A percentile compares a stretch with the other conserved stretches of the same genome.
Conservation (phyloP, 1,284 basidiomycete species). For the Inonotus obliquus region DNA sequence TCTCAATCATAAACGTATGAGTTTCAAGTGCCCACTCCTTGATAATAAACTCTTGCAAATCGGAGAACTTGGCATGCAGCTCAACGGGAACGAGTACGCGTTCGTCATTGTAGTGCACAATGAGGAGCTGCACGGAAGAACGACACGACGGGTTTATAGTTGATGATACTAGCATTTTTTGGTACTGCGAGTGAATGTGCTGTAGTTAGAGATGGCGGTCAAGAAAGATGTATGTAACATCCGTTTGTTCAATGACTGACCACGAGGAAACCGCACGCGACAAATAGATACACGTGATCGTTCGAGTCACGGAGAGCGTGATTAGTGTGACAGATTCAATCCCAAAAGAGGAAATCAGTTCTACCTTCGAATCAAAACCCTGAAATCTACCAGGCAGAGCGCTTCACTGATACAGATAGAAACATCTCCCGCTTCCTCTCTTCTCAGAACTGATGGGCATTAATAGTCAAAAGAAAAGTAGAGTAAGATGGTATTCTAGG, state of each 20-base stretch:
- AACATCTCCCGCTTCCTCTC: too few relatives aligned
- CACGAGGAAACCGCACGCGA: not conserved
- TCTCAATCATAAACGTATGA: slow-evolving; percentile 5
- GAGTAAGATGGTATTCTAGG: too few relatives aligned
- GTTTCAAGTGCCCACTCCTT: slow-evolving; percentile 11
- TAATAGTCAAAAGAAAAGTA: too few relatives aligned
- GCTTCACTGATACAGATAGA: too few relatives aligned
- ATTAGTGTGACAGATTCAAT: too few relatives aligned
- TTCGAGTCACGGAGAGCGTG: not conserved
- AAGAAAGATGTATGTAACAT: not conserved
- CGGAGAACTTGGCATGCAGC: slow-evolving; percentile 9
- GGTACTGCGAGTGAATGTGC: not conserved
- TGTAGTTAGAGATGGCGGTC: not conserved
- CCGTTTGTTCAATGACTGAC: not conserved
- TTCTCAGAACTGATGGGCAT: too few relatives aligned
- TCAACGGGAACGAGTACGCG: slow-evolving; percentile 12
- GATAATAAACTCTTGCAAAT: not conserved
- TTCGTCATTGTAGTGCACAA: slow-evolving; percentile 5
- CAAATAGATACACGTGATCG: not conserved
- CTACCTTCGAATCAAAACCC: not conserved
- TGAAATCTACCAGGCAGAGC: too few relatives aligned
- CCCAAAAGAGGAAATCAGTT: not conserved
- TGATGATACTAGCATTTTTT: slow-evolving; percentile 14
- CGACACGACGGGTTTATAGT: not conserved
- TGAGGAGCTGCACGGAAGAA: slow-evolving; percentile 6